Evolutionary conservation across 2,329 filamentous ascomycete genomes (phyloP).

Genomic region (Shiraia sp.): DNA sequence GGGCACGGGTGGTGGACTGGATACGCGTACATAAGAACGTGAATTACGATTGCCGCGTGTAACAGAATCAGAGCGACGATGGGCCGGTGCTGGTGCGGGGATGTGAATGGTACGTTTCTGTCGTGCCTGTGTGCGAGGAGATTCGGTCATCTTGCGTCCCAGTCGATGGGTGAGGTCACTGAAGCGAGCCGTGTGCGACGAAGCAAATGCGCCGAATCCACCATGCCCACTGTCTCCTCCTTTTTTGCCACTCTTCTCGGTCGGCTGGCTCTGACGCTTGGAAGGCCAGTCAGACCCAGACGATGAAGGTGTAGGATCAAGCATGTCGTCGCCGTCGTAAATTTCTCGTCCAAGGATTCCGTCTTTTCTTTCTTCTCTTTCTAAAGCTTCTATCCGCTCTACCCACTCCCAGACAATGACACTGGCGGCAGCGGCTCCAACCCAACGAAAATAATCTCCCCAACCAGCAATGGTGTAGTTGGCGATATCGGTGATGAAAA

Average conservation of each 20-base stretch:
- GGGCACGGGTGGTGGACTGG: conserved; percentile 46
- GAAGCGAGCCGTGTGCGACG: conserved; percentile 28
- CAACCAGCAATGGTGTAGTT: conserved; percentile 84
- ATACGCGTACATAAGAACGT: conserved; percentile 34
- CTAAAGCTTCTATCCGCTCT: conserved; percentile 87
- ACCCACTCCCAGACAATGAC: conserved; percentile 99
- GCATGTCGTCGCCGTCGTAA: conserved; percentile 92
- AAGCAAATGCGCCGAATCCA: conserved; percentile 27
- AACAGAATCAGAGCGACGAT: conserved; percentile 31
- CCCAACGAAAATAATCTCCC: conserved; percentile 96
- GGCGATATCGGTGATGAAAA: conserved; percentile 89
- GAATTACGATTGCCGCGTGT: conserved; percentile 28
- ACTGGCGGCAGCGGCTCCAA: conserved; percentile 90
- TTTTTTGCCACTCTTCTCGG: conserved; percentile 39
- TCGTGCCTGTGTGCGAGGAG: conserved; percentile 29
- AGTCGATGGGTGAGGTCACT: conserved; percentile 33
- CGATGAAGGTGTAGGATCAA: conserved; percentile 67
- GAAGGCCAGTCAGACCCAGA: conserved; percentile 57
- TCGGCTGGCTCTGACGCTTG: conserved; percentile 42
- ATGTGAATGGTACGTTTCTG: conserved; percentile 40
- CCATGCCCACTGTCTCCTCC: conserved; percentile 21
- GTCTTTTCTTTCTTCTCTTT: conserved; percentile 91
- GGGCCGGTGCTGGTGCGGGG: conserved; percentile 35
- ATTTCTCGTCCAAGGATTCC: conserved; percentile 88
- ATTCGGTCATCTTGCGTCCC: conserved; percentile 32